phyloP scores from a whole-genome alignment of 2,329 filamentous ascomycete species.

The Claviceps fusiformis region DNA sequence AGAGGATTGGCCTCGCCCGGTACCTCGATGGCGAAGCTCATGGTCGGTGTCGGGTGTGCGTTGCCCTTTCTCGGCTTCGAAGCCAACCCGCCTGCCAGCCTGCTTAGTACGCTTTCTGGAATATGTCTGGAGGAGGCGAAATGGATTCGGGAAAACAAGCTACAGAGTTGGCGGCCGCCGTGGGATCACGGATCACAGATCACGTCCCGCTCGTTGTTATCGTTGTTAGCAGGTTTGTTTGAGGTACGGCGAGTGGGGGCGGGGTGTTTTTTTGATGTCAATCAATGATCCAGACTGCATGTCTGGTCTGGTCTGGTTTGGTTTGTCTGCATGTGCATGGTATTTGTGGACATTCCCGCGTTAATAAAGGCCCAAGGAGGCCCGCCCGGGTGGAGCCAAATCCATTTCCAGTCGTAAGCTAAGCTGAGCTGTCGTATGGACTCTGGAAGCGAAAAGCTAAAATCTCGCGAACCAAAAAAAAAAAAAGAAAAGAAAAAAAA shows the following conservation, averaged over 20 bases:
- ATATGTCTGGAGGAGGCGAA: neutral
- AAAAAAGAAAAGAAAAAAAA: too few species aligned
- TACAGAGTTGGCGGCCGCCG: neutral
- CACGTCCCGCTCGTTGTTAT: neutral
- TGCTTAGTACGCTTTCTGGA: neutral
- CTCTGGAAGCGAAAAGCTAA: too few species aligned
- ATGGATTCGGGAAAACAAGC: neutral
- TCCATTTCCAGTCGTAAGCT: conserved; percentile 4
- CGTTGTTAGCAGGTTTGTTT: too few species aligned
- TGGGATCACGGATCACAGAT: too few species aligned
- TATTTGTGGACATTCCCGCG: too few species aligned
- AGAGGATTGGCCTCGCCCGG: conserved; percentile 69
- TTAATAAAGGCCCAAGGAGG: too few species aligned
- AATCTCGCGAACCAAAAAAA: too few species aligned
- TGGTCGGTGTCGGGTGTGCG: conserved; percentile 28
- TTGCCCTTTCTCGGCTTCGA: neutral
- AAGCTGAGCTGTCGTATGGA: too few species aligned
- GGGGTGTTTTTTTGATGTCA: neutral
- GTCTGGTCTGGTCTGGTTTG: too few species aligned
- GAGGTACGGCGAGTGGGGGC: neutral
- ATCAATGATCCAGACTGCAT: too few species aligned
- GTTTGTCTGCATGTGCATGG: too few species aligned
- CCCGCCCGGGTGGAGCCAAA: neutral
- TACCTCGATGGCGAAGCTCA: conserved; percentile 65
- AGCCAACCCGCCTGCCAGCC: neutral